Percentiles rank a stretch among this genome's conserved stretches.
These are phyloP conservation scores for Kurtzmaniella fragi DNA, from an alignment of 805 yeast species.

Conservation along the genomic window DNA sequence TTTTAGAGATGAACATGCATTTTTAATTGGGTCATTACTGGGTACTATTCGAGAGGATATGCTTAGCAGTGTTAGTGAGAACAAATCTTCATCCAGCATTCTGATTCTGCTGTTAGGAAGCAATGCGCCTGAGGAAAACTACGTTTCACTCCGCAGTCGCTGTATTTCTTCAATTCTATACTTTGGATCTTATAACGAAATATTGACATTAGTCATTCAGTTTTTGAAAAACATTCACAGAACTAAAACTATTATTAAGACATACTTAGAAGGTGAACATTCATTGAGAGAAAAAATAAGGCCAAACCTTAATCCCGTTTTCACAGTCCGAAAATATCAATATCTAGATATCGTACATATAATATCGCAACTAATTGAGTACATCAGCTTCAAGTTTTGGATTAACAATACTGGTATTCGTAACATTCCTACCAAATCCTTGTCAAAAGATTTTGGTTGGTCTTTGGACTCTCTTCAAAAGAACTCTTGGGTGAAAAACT, in stretches of 20 bases:
- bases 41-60: slow-evolving; percentile 18
- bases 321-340: background rate
- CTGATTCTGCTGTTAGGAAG: too few relatives aligned
- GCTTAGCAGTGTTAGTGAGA: slow-evolving; percentile 6
- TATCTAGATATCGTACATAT: slow-evolving; percentile 10
- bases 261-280: too few relatives aligned
- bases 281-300: too few relatives aligned
- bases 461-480: background rate
- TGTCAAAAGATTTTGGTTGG: slow-evolving; percentile 7
- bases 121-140: slow-evolving; percentile 16
- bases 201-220: slow-evolving; percentile 1
- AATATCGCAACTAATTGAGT: slow-evolving; percentile 11
- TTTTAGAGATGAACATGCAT: slow-evolving; percentile 13
- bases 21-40: slow-evolving; percentile 16
- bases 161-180: slow-evolving; percentile 9
- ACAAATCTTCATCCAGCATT: too few relatives aligned
- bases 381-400: slow-evolving; percentile 11
- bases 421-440: slow-evolving; percentile 8
- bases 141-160: slow-evolving; percentile 15
- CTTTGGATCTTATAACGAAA: background rate
- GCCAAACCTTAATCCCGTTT: too few relatives aligned
- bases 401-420: slow-evolving; percentile 13
- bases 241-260: background rate
- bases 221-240: slow-evolving; percentile 1
- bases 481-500: slow-evolving; percentile 1